Conservation (phyloP, 495 filamentous ascomycete species). For the Podospora didyma region DNA sequence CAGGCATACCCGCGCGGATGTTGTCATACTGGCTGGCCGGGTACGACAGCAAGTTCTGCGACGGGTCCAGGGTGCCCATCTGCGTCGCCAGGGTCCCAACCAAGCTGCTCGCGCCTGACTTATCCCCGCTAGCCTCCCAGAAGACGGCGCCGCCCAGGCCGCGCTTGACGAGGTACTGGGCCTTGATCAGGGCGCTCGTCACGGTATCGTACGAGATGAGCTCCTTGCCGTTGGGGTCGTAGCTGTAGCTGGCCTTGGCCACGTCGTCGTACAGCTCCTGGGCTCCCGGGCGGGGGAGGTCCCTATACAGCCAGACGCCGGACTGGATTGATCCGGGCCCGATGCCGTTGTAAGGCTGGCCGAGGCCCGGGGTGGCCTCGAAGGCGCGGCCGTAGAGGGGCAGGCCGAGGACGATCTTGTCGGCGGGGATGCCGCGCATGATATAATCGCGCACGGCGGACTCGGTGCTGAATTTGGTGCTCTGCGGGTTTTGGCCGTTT, state of each 20-base stretch:
- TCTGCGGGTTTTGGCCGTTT: slow-evolving; percentile 42
- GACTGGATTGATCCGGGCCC: slow-evolving; percentile 66
- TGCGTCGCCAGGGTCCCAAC: slow-evolving; percentile 58
- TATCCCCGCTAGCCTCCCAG: slow-evolving; percentile 85
- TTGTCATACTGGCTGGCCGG: slow-evolving; percentile 72
- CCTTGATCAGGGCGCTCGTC: slow-evolving; percentile 56
- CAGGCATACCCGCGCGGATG: slow-evolving; percentile 48
- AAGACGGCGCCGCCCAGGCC: slow-evolving; percentile 81
- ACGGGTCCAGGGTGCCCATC: slow-evolving; percentile 50
- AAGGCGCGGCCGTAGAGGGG: slow-evolving; percentile 86
- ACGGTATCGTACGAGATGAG: slow-evolving; percentile 78
- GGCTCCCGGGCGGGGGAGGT: slow-evolving; percentile 47
- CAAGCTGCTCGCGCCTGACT: slow-evolving; percentile 54
- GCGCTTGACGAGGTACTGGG: slow-evolving; percentile 56
- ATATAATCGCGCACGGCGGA: slow-evolving; percentile 66
- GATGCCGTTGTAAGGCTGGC: slow-evolving; percentile 60
- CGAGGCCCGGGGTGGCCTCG: slow-evolving; percentile 64
- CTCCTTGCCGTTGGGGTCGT: slow-evolving; percentile 51
- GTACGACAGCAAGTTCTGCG: slow-evolving; percentile 58
- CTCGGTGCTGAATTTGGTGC: slow-evolving; percentile 67
- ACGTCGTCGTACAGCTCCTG: slow-evolving; percentile 44
- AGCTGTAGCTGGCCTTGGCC: slow-evolving; percentile 65
- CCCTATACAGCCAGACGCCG: slow-evolving; percentile 79
- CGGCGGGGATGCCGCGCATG: slow-evolving; percentile 52
- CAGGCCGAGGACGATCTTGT: slow-evolving; percentile 78